A percentile compares a stretch with the other conserved stretches of the same genome.
phyloP scores from a whole-genome alignment of 495 filamentous ascomycete species.

The Penicillium macrosclerotiorum region DNA sequence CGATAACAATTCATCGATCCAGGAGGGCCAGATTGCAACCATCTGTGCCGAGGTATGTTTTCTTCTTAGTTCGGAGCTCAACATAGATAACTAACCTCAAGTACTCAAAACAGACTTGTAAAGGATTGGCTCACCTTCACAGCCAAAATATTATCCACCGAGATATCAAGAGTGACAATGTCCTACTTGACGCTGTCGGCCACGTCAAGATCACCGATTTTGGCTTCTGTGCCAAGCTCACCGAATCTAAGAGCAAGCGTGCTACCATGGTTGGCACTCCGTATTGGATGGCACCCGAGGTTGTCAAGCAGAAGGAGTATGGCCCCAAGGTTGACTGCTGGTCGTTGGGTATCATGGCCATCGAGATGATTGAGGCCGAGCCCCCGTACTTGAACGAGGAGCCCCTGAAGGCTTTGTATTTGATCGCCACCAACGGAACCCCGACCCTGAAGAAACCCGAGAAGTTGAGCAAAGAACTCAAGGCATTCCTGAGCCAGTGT shows the following conservation, averaged over 20 bases:
- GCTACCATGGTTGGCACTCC: conserved; percentile 99
- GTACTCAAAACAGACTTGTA: conserved; percentile 91
- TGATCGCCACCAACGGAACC: conserved; percentile 97
- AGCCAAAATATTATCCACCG: conserved; percentile 96
- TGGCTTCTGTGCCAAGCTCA: conserved; percentile 98
- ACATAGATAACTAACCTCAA: too few relatives aligned
- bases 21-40: conserved; percentile 94
- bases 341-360: conserved; percentile 99
- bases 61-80: too few relatives aligned
- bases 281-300: conserved; percentile 99
- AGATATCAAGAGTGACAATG: conserved; percentile 99
- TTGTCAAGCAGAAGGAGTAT: conserved; percentile 99
- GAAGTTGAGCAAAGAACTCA: conserved; percentile 93
- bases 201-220: conserved; percentile 99
- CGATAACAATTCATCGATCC: conserved; percentile 88
- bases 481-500: conserved; percentile 92
- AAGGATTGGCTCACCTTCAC: conserved; percentile 90
- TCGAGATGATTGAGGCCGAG: conserved; percentile 99
- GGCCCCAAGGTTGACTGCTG: conserved; percentile 98
- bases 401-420: conserved; percentile 89
- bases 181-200: conserved; percentile 86
- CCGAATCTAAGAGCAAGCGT: conserved; percentile 93
- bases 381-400: conserved; percentile 98
- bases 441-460: conserved; percentile 96
- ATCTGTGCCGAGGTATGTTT: conserved; percentile 93